Conservation (phyloP, 352 stramenopile species). For the Thalassiosira hispida region DNA sequence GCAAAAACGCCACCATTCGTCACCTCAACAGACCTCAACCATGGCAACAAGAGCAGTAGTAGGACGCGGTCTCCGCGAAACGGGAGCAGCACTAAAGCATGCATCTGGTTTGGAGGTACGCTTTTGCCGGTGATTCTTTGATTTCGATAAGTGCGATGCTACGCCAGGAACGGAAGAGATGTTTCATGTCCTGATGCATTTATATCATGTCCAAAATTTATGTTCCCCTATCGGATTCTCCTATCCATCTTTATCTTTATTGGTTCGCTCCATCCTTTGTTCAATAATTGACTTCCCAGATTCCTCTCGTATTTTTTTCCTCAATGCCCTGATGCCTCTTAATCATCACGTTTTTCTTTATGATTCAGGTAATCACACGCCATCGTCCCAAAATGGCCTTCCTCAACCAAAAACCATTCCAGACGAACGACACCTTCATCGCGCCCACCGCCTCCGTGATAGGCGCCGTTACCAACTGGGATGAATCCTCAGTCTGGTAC, state of each 20-base stretch:
- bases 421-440: slow-evolving; percentile 86
- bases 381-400: slow-evolving; percentile 83
- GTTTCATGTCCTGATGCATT: slow-evolving; percentile 3
- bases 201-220: neutral
- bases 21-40: too few relatives aligned
- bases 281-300: neutral
- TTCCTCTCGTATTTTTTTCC: slow-evolving; percentile 8
- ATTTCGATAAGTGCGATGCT: neutral
- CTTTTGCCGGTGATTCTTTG: neutral
- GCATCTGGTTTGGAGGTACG: slow-evolving; percentile 71
- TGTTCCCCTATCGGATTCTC: neutral
- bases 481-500: slow-evolving; percentile 85
- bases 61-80: slow-evolving; percentile 69
- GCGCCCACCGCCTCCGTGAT: slow-evolving; percentile 82
- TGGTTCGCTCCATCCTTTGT: neutral
- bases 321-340: neutral
- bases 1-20: too few relatives aligned
- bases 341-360: neutral
- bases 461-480: slow-evolving; percentile 83
- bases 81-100: slow-evolving; percentile 65
- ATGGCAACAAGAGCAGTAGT: slow-evolving; percentile 63
- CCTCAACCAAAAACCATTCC: slow-evolving; percentile 69
- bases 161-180: neutral
- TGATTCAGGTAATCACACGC: slow-evolving; percentile 75
- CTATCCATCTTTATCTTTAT: neutral